Evolutionary conservation across 208 protist genomes (phyloP).

Genomic region (Crithidia expoeki): DNA sequence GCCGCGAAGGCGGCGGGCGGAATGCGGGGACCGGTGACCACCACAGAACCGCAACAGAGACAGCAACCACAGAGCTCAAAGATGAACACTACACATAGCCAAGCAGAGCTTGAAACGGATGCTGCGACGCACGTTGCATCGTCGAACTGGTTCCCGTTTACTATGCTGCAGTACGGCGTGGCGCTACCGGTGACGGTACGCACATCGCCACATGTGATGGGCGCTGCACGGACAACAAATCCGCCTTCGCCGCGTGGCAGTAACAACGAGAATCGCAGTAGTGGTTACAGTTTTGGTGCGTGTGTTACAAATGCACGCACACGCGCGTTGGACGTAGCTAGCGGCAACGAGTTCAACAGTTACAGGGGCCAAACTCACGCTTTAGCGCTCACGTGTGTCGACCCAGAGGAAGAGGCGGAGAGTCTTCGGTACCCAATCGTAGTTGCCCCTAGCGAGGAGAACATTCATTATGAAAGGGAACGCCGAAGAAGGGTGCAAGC

Average conservation of each 20-base stretch:
- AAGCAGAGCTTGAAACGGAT: background rate
- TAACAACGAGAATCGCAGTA: background rate
- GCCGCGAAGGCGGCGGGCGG: conserved; percentile 19
- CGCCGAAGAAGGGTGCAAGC: background rate
- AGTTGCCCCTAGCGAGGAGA: conserved; percentile 6
- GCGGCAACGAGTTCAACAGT: background rate
- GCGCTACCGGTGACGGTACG: conserved; percentile 22
- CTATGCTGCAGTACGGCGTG: conserved; percentile 62
- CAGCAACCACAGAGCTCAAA: background rate
- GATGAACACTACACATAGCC: background rate
- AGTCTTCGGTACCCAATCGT: conserved; percentile 33
- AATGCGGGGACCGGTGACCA: background rate
- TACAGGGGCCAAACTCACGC: conserved; percentile 8
- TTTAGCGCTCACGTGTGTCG: conserved; percentile 18
- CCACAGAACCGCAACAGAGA: too few species aligned
- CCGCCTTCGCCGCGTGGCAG: background rate
- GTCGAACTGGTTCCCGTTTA: conserved; percentile 35
- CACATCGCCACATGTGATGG: conserved; percentile 29
- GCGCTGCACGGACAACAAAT: background rate
- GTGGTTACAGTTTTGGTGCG: background rate
- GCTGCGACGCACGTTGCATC: background rate
- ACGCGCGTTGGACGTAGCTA: background rate
- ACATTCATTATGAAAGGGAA: background rate
- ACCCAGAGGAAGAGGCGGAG: conserved; percentile 29
- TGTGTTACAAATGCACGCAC: background rate